Evolutionary conservation across 371 early-diverging fungal species (phyloP).

Genomic region (Mortierella sp.): DNA sequence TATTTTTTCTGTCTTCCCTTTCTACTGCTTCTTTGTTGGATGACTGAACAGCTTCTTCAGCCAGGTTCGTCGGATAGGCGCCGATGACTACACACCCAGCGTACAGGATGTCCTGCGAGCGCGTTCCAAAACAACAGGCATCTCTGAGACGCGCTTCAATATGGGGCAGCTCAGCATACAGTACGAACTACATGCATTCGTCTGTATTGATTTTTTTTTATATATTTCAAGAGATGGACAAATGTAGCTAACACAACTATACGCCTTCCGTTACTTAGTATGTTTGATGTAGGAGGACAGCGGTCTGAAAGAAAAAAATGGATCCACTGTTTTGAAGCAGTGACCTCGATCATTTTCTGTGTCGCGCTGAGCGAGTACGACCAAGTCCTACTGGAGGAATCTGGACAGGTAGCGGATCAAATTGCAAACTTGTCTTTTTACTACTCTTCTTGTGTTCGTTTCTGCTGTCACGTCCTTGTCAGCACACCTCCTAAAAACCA

Average conservation of each 20-base stretch:
- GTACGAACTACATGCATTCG: slow-evolving; percentile 54
- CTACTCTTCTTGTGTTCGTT: background rate
- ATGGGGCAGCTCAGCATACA: slow-evolving; percentile 78
- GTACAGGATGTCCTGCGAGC: slow-evolving; percentile 84
- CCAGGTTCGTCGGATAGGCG: slow-evolving; percentile 68
- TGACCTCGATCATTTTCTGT: slow-evolving; percentile 82
- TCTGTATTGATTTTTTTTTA: background rate
- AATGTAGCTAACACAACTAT: no score
- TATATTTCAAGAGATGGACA: background rate
- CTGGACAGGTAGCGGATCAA: slow-evolving; percentile 63
- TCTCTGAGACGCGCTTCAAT: slow-evolving; percentile 78
- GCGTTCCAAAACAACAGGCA: slow-evolving; percentile 88
- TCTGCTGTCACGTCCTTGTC: background rate
- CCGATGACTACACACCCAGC: slow-evolving; percentile 69
- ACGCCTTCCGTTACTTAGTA: slow-evolving; percentile 54
- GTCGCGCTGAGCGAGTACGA: slow-evolving; percentile 83
- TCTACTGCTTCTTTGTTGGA: background rate
- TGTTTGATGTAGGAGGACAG: slow-evolving; percentile 88
- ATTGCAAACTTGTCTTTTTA: background rate
- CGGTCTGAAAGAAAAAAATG: slow-evolving; percentile 95
- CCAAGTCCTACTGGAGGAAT: slow-evolving; percentile 84
- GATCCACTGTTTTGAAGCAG: slow-evolving; percentile 94
- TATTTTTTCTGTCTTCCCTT: background rate
- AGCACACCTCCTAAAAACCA: background rate
- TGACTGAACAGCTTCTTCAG: slow-evolving; percentile 63